Evolutionary conservation across 768 basidiomycete species (phyloP), one percentile per base, ranked within the genome.

Genomic region (Hericium coralloides): DNA sequence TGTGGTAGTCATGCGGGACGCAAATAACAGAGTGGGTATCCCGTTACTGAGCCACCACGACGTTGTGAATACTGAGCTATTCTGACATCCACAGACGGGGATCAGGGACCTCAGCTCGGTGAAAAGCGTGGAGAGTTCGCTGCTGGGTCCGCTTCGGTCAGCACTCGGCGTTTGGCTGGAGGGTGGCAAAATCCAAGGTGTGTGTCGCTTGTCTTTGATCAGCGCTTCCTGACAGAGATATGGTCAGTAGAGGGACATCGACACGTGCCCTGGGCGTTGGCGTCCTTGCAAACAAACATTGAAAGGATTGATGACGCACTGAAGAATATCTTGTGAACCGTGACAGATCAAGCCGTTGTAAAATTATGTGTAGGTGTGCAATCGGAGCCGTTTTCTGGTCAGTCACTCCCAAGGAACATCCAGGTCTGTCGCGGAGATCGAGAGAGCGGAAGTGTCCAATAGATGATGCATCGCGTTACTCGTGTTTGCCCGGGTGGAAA

Each of bases 1-100:
- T 60, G 74, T 85, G 37, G 71, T 89, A 17, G 63, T 89, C 8
- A 67, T 72, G 48, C 71, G 86, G 60, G 89, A 92, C 65, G 64
- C 60, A 9, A 60, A 68, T 4, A 91, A 90, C 64, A 66, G 67
- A 65, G 89, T 87, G 51, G 3, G 72, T 60, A 22, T 23, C 18
- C 5, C 31, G 6, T 31, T 31, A 6, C 31, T 7, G 31, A 31
- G 31, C 12, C 10, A 17, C 22, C 43, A 6, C 12, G 54, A 47
- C 3, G 36, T 12, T 38, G 36, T 51, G 22, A 23, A 26, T 49
- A 18, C 22, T 23, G 48, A 17, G 31, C 43, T 14, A 12, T 12
- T 45, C 37, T 10, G 2, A 17, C 23, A 2, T 48, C 17, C 23
- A n/a, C 57, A 72, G 70, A 70, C 68, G 1, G 69, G 70, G 4